phyloP scores from a whole-genome alignment of 192 early-diverging fungal species.

The Spizellomyces punctatus region DNA sequence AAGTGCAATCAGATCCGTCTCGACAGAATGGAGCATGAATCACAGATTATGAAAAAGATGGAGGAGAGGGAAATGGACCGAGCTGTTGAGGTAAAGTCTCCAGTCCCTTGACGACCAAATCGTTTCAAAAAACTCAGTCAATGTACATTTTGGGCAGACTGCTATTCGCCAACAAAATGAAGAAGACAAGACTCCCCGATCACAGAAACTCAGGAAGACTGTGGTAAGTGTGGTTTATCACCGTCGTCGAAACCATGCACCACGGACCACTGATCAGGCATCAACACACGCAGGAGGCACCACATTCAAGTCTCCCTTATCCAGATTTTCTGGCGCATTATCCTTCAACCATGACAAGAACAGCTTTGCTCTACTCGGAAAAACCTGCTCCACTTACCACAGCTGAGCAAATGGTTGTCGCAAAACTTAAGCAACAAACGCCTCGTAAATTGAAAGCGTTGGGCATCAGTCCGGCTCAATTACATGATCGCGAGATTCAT shows the following conservation, averaged over 20 bases:
- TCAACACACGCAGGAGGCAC: too few species aligned
- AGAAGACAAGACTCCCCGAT: constrained; percentile 26
- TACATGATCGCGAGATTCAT: constrained; percentile 9
- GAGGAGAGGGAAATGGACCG: constrained; percentile 53
- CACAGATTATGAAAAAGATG: constrained; percentile 33
- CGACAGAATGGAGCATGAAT: constrained; percentile 46
- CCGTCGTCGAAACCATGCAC: too few species aligned
- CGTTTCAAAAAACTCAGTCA: neutral
- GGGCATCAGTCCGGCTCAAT: constrained; percentile 33
- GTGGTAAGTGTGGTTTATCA: constrained; percentile 14
- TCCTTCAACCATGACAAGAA: constrained; percentile 56
- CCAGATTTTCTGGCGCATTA: constrained; percentile 46
- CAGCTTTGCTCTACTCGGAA: constrained; percentile 53
- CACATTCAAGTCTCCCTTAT: neutral
- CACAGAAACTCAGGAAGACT: constrained; percentile 24
- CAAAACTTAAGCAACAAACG: constrained; percentile 26
- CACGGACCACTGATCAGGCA: too few species aligned
- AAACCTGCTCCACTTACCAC: constrained; percentile 40
- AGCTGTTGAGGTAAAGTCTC: constrained; percentile 50
- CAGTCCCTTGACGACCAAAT: neutral
- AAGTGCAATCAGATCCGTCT: constrained; percentile 57
- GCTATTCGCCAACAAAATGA: constrained; percentile 31
- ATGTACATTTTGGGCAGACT: constrained; percentile 14
- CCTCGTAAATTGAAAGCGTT: constrained; percentile 39
- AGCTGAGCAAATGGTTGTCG: constrained; percentile 38